These are phyloP conservation scores for Cordyceps cicadae DNA, from an alignment of 2,329 filamentous ascomycete genomes.

Conservation along the genomic window DNA sequence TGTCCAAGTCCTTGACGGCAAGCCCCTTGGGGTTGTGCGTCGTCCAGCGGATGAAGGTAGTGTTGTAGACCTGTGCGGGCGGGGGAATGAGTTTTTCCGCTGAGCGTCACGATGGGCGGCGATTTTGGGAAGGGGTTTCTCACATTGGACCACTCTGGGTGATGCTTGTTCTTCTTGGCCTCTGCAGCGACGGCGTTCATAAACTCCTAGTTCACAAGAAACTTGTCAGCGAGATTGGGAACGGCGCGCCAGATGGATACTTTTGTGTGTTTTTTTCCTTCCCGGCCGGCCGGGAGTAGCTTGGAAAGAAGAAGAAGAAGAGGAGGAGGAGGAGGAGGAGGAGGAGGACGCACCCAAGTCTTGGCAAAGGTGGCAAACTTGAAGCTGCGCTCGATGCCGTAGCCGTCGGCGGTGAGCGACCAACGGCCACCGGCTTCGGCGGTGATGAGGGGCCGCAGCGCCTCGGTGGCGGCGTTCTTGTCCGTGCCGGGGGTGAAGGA, in stretches of 20 bases:
- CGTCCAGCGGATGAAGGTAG: conserved; percentile 63
- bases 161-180: conserved; percentile 60
- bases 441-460: conserved; percentile 33
- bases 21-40: conserved; percentile 60
- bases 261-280: no score
- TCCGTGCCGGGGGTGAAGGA: conserved; percentile 41
- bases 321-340: conserved; percentile 10
- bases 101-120: not conserved
- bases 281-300: no score
- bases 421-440: conserved; percentile 35
- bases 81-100: not conserved
- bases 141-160: conserved; percentile 71
- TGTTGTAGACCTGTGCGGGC: conserved; percentile 54
- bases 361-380: conserved; percentile 58
- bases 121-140: conserved; percentile 16
- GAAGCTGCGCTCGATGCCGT: conserved; percentile 51
- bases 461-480: conserved; percentile 25
- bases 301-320: no score
- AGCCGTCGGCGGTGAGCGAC: conserved; percentile 41
- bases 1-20: conserved; percentile 52
- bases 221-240: not conserved
- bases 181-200: conserved; percentile 64
- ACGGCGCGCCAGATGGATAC: not conserved
- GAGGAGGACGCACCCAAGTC: conserved; percentile 46
- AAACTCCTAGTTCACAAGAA: conserved; percentile 46